Percentiles rank a stretch among this genome's conserved stretches.
Conservation (phyloP, 352 stramenopile genomes). For the Phytophthora hibernalis region DNA sequence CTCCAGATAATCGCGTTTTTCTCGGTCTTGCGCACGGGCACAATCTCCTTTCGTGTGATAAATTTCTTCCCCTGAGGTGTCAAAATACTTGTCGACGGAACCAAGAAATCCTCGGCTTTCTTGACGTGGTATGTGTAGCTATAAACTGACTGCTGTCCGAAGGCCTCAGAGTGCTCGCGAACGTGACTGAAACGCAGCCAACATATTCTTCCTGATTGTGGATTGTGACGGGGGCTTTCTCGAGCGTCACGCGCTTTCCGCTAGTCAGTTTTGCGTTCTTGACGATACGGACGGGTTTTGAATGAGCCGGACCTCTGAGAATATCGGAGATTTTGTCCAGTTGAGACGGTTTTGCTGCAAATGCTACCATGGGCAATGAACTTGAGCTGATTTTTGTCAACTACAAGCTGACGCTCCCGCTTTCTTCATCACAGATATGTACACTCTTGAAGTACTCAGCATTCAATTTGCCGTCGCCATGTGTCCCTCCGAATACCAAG, state of each 20-base stretch:
- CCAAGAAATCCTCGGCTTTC: constrained; percentile 61
- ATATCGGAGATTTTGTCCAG: constrained; percentile 85
- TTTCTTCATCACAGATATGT: constrained; percentile 86
- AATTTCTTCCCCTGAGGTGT: constrained; percentile 70
- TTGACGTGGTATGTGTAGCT: constrained; percentile 39
- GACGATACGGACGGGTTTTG: constrained; percentile 80
- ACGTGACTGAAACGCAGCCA: constrained; percentile 55
- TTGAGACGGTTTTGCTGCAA: constrained; percentile 71
- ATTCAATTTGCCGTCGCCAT: constrained; percentile 72
- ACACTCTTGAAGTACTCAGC: constrained; percentile 86
- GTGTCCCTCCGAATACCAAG: constrained; percentile 87
- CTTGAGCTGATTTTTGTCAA: constrained; percentile 87
- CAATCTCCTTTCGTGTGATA: constrained; percentile 59
- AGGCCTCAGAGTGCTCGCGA: constrained; percentile 54
- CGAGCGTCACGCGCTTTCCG: constrained; percentile 72
- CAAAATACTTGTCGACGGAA: constrained; percentile 65
- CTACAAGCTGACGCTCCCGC: constrained; percentile 84
- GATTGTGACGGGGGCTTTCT: constrained; percentile 72
- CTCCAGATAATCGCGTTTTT: constrained; percentile 62
- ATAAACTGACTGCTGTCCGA: constrained; percentile 50
- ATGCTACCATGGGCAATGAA: constrained; percentile 90
- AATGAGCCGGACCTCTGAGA: constrained; percentile 53
- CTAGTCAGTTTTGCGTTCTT: constrained; percentile 79
- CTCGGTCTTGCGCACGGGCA: constrained; percentile 36
- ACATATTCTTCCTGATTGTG: constrained; percentile 70